These are phyloP conservation scores for Mycena sp. DNA, from an alignment of 1,284 basidiomycete species.

Conservation along the genomic window DNA sequence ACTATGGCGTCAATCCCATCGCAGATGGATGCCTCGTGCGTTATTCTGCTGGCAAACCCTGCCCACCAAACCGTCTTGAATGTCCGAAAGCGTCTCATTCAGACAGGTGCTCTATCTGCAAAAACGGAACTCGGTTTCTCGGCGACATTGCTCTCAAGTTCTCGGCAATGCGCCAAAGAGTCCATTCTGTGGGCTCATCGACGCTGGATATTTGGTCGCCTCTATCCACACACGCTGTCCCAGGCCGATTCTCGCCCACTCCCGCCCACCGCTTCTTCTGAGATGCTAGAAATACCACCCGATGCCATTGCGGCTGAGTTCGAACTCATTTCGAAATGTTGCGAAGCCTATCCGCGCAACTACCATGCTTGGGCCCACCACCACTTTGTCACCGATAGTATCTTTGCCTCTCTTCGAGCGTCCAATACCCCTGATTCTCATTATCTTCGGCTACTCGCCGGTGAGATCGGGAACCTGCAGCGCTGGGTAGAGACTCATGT, in stretches of 20 bases:
- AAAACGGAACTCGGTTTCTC: constrained; percentile 58
- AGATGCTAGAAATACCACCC: constrained; percentile 38
- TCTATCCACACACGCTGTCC: constrained; percentile 34
- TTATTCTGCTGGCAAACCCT: constrained; percentile 71
- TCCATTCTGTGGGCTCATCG: constrained; percentile 75
- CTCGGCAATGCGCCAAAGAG: constrained; percentile 65
- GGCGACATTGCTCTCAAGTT: constrained; percentile 56
- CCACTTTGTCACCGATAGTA: constrained; percentile 52
- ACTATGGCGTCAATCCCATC: constrained; percentile 6
- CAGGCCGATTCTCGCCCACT: neutral
- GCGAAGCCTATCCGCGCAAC: constrained; percentile 70
- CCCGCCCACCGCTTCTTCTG: constrained; percentile 6
- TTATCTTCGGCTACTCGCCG: constrained; percentile 45
- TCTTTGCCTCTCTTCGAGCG: constrained; percentile 27
- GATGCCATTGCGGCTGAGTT: constrained; percentile 55
- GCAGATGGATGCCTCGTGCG: constrained; percentile 47
- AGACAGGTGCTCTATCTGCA: constrained; percentile 43
- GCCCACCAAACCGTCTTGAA: constrained; percentile 74
- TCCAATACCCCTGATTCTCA: constrained; percentile 27
- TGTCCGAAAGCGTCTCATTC: constrained; percentile 60
- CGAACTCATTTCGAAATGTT: constrained; percentile 53
- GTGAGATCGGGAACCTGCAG: constrained; percentile 48
- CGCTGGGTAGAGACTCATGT: constrained; percentile 68
- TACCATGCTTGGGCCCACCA: constrained; percentile 76
- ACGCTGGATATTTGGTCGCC: constrained; percentile 61